Evolutionary conservation across 169 alveolate genomes (phyloP).

Genomic region (Toxoplasma gondii): DNA sequence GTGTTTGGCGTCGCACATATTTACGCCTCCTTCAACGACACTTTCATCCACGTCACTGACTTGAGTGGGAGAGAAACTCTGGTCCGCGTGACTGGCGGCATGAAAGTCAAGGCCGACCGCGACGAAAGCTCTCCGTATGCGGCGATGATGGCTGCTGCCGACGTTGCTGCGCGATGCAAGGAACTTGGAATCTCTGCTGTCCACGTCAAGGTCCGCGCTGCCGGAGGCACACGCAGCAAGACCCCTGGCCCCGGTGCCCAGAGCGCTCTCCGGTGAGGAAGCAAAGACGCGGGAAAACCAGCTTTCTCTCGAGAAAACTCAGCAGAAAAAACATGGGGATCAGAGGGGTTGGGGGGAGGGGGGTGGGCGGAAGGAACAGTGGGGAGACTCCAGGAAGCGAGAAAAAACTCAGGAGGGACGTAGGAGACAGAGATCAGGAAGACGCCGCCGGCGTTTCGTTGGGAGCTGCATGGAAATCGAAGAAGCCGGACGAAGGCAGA

Average conservation of each 20-base stretch:
- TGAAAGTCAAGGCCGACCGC: conserved; percentile 99
- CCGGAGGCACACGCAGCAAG: conserved; percentile 96
- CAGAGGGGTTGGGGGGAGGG: background rate
- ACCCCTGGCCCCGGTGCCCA: conserved; percentile 99
- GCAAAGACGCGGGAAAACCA: conserved; percentile 8
- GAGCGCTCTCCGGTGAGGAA: conserved; percentile 90
- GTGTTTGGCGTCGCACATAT: conserved; percentile 99
- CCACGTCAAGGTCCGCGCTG: conserved; percentile 99
- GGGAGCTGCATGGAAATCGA: too few relatives aligned
- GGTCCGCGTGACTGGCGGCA: conserved; percentile 99
- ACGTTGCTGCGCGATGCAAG: conserved; percentile 96
- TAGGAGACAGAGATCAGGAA: too few relatives aligned
- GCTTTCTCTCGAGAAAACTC: background rate
- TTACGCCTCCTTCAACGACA: conserved; percentile 99
- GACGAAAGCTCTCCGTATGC: conserved; percentile 99
- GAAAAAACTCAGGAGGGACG: too few relatives aligned
- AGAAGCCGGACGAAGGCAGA: too few relatives aligned
- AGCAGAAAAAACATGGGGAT: conserved; percentile 31
- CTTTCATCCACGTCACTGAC: conserved; percentile 99
- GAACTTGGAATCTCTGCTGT: conserved; percentile 98
- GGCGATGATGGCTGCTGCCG: conserved; percentile 99
- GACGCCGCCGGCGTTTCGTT: too few relatives aligned
- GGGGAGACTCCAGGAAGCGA: too few relatives aligned
- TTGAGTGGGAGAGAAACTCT: conserved; percentile 99
- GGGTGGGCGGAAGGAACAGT: too few relatives aligned